A percentile compares a stretch with the other conserved stretches of the same genome.
Conservation (phyloP, 768 basidiomycete species). For the Pleurotus pulmonarius region DNA sequence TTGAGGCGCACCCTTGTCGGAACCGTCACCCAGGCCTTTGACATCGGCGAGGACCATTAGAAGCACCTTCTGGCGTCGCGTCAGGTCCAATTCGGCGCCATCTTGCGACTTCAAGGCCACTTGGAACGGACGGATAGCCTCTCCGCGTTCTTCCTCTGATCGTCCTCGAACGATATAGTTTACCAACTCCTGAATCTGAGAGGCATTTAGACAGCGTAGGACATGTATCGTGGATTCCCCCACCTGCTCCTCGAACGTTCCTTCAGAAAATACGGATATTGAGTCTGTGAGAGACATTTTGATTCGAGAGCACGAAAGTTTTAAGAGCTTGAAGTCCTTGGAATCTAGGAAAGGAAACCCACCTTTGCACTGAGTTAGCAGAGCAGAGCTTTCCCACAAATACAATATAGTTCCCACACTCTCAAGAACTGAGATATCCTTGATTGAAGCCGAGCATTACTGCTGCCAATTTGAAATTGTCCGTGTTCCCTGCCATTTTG, state of each 20-base stretch:
- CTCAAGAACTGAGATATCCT: no score
- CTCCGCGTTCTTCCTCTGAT: conserved; percentile 64
- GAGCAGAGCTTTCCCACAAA: no score
- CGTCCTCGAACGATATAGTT: conserved; percentile 65
- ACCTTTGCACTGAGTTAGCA: no score
- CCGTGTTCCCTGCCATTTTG: no score
- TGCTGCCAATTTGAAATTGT: no score
- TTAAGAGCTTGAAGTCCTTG: no score
- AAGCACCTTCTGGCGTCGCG: conserved; percentile 52
- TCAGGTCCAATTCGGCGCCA: conserved; percentile 51
- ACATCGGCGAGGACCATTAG: conserved; percentile 57
- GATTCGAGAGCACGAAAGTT: no score
- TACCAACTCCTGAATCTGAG: conserved; percentile 73
- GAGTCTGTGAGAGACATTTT: conserved; percentile 72
- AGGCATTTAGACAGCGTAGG: conserved; percentile 1
- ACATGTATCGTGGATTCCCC: conserved; percentile 7
- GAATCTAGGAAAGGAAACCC: no score
- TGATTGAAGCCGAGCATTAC: no score
- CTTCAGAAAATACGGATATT: conserved; percentile 82
- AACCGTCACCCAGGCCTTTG: conserved; percentile 70
- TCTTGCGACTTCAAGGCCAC: conserved; percentile 50
- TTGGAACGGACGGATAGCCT: conserved; percentile 64
- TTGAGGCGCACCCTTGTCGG: conserved; percentile 61
- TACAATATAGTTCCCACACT: no score
- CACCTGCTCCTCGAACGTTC: conserved; percentile 87